Conservation (phyloP, 768 basidiomycete species). For the Pleurotus djamor region DNA sequence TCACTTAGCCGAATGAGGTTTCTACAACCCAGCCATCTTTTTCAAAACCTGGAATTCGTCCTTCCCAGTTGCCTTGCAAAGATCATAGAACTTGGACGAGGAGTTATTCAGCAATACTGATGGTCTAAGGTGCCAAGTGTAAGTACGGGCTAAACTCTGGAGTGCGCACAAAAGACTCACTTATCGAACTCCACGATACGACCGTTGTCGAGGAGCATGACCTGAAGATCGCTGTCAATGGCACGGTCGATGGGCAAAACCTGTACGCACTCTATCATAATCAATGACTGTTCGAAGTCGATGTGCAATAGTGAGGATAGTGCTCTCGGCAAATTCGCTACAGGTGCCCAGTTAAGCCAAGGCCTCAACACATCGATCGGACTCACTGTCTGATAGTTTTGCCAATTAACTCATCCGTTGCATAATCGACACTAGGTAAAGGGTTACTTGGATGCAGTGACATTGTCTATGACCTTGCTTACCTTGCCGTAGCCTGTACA, state of each 20-base stretch:
- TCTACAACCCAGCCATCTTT: conserved; percentile 56
- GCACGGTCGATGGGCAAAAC: not conserved
- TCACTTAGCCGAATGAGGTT: not conserved
- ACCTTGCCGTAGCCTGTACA: conserved; percentile 67
- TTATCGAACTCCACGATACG: conserved; percentile 75
- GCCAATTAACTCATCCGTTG: conserved; percentile 84
- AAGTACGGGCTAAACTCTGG: not conserved
- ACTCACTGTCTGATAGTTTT: conserved; percentile 69
- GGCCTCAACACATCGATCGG: not conserved
- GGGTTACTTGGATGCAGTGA: not conserved
- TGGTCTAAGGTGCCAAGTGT: conserved; percentile 33
- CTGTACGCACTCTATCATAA: conserved; percentile 68
- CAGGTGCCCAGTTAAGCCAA: not conserved
- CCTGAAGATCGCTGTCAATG: conserved; percentile 33
- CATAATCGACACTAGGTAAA: conserved; percentile 71
- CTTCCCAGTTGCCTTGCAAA: conserved; percentile 75
- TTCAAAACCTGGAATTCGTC: conserved; percentile 68
- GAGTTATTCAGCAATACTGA: conserved; percentile 50
- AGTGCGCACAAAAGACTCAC: conserved; percentile 20
- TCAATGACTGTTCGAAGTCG: conserved; percentile 79
- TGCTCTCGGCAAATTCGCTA: conserved; percentile 78
- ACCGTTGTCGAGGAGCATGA: conserved; percentile 78
- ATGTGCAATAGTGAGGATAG: conserved; percentile 83
- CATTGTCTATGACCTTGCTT: not conserved
- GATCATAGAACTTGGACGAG: conserved; percentile 57